Conservation (phyloP, 768 basidiomycete genomes). For the Mycena filopes region DNA sequence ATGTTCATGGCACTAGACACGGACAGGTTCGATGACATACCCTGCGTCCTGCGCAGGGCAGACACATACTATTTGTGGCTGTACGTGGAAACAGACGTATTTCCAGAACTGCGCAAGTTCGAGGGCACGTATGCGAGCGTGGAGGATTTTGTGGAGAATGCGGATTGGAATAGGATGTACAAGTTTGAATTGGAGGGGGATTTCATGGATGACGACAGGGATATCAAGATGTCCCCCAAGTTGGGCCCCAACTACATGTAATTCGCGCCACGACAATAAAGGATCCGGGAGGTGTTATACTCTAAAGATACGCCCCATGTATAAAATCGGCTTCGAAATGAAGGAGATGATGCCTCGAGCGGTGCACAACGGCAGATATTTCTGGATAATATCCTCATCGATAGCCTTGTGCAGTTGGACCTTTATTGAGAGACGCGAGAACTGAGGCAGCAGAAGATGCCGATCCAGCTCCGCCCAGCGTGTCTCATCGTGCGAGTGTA, state of each 20-base stretch:
- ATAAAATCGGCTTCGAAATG: background rate
- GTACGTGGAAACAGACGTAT: background rate
- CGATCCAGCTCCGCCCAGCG: conserved; percentile 9
- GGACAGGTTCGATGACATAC: too few species aligned
- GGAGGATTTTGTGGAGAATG: conserved; percentile 7
- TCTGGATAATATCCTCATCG: conserved; percentile 5
- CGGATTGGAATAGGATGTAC: background rate
- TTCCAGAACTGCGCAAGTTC: background rate
- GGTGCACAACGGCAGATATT: conserved; percentile 2
- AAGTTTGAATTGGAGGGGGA: background rate
- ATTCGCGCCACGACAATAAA: too few species aligned
- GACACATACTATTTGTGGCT: background rate
- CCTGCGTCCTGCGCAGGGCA: background rate
- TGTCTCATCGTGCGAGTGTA: background rate
- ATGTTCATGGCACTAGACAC: conserved; percentile 5
- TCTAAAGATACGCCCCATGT: background rate
- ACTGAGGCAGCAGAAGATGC: background rate
- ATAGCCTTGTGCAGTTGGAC: conserved; percentile 9
- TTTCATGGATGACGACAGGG: too few species aligned
- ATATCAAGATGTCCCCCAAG: too few species aligned
- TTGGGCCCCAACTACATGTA: too few species aligned
- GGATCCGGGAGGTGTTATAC: too few species aligned
- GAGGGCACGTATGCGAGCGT: background rate
- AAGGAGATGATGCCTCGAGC: conserved; percentile 4
- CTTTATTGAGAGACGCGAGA: background rate